Evolutionary conservation across 2,329 filamentous ascomycete species (phyloP).

Genomic region (Ophiosphaerella narmari): DNA sequence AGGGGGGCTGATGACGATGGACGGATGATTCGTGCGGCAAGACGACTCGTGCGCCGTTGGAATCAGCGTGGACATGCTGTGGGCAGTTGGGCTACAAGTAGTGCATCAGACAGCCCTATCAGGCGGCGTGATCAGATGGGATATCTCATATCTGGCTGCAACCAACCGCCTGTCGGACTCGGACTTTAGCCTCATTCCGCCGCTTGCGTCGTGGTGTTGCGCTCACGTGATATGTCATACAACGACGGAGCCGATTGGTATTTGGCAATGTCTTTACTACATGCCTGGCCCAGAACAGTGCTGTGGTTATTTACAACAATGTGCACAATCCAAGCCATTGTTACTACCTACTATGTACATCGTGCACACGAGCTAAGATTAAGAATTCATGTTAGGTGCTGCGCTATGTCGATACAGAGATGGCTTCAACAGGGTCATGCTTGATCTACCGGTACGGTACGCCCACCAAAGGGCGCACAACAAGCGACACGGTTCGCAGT

Average conservation of each 20-base stretch:
- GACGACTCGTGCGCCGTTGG: constrained; percentile 11
- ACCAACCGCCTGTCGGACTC: constrained; percentile 9
- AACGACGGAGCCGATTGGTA: neutral
- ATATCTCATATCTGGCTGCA: constrained; percentile 23
- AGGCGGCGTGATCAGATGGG: constrained; percentile 25
- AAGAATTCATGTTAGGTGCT: too few relatives aligned
- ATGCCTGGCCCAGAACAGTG: too few relatives aligned
- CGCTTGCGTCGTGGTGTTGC: constrained; percentile 1
- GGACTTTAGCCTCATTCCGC: constrained; percentile 3
- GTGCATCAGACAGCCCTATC: constrained; percentile 9
- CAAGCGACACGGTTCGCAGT: too few relatives aligned
- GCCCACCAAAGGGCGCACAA: too few relatives aligned
- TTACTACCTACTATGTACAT: too few relatives aligned
- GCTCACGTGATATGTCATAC: neutral
- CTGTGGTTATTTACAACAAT: too few relatives aligned
- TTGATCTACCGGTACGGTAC: too few relatives aligned
- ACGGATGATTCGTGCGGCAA: constrained; percentile 11
- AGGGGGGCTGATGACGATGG: constrained; percentile 18
- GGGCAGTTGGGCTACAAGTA: neutral
- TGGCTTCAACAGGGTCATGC: too few relatives aligned
- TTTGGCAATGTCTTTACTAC: too few relatives aligned
- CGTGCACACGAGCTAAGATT: too few relatives aligned
- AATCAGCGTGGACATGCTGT: constrained; percentile 19
- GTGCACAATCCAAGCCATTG: too few relatives aligned
- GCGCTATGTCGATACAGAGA: too few relatives aligned